Percentiles rank a stretch among this genome's conserved stretches.
Conservation (phyloP, 23 red algal species). For the Cyanidiococcus yangmingshanensis region DNA sequence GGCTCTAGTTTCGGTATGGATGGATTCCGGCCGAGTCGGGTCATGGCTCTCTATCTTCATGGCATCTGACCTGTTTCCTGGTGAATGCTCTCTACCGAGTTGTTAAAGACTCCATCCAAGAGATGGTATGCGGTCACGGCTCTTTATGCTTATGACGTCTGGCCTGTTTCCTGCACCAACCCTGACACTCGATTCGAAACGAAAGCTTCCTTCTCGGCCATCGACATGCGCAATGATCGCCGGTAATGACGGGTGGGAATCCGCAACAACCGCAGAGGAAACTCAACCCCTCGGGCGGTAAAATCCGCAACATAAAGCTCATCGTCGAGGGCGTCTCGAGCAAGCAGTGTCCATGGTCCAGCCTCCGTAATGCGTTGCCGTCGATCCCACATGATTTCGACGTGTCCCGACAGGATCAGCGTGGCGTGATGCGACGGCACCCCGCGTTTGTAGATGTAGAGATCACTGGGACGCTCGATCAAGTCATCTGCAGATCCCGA, state of each 20-base stretch:
- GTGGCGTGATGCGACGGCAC: constrained; percentile 74
- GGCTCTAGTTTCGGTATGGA: too few species aligned
- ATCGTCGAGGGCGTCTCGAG: constrained; percentile 46
- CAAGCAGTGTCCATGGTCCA: constrained; percentile 83
- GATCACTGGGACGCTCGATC: not conserved
- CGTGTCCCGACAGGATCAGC: constrained; percentile 63
- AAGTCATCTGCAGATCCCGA: not conserved
- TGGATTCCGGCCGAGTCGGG: too few species aligned
- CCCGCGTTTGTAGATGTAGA: constrained; percentile 54
- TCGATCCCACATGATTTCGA: constrained; percentile 55
- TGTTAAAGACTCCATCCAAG: too few species aligned
- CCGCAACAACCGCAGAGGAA: constrained; percentile 53
- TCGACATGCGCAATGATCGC: not conserved
- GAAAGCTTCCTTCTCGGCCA: too few species aligned
- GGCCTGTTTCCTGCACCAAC: too few species aligned
- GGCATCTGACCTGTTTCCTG: too few species aligned
- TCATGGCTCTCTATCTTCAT: too few species aligned
- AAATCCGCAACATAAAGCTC: constrained; percentile 91
- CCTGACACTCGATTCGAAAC: too few species aligned
- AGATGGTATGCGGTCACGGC: too few species aligned
- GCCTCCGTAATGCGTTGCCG: constrained; percentile 56
- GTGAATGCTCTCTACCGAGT: too few species aligned
- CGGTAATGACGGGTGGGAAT: constrained; percentile 28
- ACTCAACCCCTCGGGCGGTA: constrained; percentile 59
- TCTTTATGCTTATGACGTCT: too few species aligned